phyloP scores from a whole-genome alignment of 23 red algal genomes.

The Agarophyton chilense region DNA sequence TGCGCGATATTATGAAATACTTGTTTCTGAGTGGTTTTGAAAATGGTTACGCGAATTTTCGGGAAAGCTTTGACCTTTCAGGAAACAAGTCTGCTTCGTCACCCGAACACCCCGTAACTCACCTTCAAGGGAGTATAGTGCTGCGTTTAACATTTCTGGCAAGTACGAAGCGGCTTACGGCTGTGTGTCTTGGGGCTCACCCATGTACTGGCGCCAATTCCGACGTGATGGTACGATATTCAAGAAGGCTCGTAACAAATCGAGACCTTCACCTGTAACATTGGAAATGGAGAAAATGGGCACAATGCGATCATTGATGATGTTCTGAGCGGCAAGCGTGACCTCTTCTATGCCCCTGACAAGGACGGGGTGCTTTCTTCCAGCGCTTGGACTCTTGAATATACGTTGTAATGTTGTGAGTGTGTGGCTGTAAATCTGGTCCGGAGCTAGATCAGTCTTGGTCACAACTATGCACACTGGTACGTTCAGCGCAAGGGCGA shows the following conservation, averaged over 20 bases:
- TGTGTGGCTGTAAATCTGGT: slow-evolving; percentile 84
- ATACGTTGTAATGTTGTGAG: slow-evolving; percentile 76
- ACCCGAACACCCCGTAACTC: too few species aligned
- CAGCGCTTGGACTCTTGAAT: slow-evolving; percentile 91
- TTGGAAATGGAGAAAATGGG: slow-evolving; percentile 94
- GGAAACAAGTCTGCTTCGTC: too few species aligned
- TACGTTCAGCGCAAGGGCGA: slow-evolving; percentile 92
- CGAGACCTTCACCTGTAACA: slow-evolving; percentile 94
- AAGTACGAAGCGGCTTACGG: too few species aligned
- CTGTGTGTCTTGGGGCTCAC: too few species aligned
- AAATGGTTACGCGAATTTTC: too few species aligned
- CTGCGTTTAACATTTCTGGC: too few species aligned
- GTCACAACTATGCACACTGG: slow-evolving; percentile 95
- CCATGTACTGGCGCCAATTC: slow-evolving; percentile 85
- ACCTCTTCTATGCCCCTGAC: slow-evolving; percentile 87
- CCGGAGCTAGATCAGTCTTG: slow-evolving; percentile 91
- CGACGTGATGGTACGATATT: slow-evolving; percentile 88
- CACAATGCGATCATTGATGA: slow-evolving; percentile 95
- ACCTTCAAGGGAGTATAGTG: too few species aligned
- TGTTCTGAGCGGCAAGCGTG: slow-evolving; percentile 86
- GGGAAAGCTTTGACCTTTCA: too few species aligned
- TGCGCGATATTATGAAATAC: too few species aligned
- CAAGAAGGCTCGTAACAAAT: slow-evolving; percentile 83
- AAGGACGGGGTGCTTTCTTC: slow-evolving; percentile 92
- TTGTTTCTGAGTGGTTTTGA: too few species aligned